Evolutionary conservation across 306 rosid species (phyloP), one percentile per base, ranked within the genome.

Genomic region (Lathyrus tuberosus): DNA sequence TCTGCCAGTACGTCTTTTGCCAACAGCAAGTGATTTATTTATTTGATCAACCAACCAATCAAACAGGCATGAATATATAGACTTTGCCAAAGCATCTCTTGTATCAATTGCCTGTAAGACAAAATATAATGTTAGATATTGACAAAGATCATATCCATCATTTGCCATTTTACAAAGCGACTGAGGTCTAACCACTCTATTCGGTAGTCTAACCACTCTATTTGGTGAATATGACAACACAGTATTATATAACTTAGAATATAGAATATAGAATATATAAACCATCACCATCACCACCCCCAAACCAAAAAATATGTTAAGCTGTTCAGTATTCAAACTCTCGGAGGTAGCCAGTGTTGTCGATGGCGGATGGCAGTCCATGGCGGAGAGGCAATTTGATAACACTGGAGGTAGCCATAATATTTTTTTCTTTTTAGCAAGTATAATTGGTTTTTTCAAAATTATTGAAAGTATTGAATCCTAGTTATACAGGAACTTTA

Each of bases 81-180:
- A 92, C 88, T 92, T 92, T 51, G 98, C 96, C 89, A 92, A 87
- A 82, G 98, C 98, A 89, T 92, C 98, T 80, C 98, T 88, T 2
- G 98, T 85, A 71, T 89, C 98, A 58, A 80, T 72, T 31, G 96
- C 98, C 98, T 92, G 71, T 38, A 82, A 77, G 72, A 76, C 4
- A 40, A 42, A 68, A 31, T 47, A 64, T 22, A 11, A 57, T 64
- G 15, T 58, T 10, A 64, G 68, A 48, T 42, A 72, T 60, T 48
- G 11, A 60, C 62, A 66, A 59, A 35, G 28, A 40, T 31, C 54
- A 58, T 58, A 46, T 12, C 54, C 9, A 72, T 20, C 51, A 62
- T 60, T 37, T 31, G 41, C 37, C 54, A 65, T 40, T 35, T 43
- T 24, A 76, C 68, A 80, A 40, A 61, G 17, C 17, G 17, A 33